Base-by-base conservation (phyloP, 306 rosid genomes). In the Dryas alaskensis region DNA sequence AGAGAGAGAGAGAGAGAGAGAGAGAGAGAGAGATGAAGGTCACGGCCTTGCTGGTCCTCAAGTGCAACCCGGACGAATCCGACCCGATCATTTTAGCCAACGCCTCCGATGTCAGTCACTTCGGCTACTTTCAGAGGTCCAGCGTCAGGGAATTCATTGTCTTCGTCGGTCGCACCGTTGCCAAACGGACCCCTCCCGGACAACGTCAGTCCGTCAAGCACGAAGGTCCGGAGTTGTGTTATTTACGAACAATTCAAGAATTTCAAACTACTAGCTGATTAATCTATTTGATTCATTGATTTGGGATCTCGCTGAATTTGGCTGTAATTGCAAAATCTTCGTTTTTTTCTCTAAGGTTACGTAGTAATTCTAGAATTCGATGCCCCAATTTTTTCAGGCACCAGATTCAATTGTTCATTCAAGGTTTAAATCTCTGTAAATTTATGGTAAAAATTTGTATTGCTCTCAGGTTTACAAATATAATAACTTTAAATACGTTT, bases 191-290 rank as follows among this genome's bases (percentile, higher is more conserved):
- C 27, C 88, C 92, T 8, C 92, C 85, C 8, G 92, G 86, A 8
- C 99, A 95, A 59, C 96, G 99, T 40, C 99, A 95, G 80, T 87
- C 99, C 58, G 99, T 95, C 17, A 92, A 95, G 76, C 99, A 95
- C 65, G 99, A 95, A 92, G 99, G 99, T 88, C 6, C 45, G 1
- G 22, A 22, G 22, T 22, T 22, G 22, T 22, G 42, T 11, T 58
- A 31, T 39, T 14, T 40, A 39, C 42, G 37, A 43, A 31, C 37
- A 31, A 43, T 43, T 64, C 14, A 44, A n/a, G 22, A 45, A 14
- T 61, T 61, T 14, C 22, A 61, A 61, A 61, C 7, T 16, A 3
- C n/a, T 3, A 10, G 19, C 19, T 19, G 7, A 14, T 76, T 37
- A 27, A 16, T 66, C 52, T 76, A 61, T 67, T 53, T 27, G 47